Conservation (phyloP, 2,329 filamentous ascomycete species). For the Drechslerella coelobrocha region DNA sequence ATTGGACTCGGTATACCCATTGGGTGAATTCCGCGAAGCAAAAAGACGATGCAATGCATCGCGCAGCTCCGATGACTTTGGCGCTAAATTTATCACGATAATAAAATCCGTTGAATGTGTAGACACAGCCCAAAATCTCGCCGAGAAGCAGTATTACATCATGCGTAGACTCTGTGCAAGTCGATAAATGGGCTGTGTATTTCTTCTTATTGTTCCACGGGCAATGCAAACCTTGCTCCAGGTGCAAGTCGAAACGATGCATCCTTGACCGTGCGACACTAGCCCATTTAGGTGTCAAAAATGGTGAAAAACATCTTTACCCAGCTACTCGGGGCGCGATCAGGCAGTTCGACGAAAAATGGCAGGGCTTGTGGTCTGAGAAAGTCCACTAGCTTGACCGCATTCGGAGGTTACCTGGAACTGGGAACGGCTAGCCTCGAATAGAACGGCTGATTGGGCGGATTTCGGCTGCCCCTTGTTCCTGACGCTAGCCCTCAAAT, state of each 20-base stretch:
- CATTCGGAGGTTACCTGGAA: constrained; percentile 45
- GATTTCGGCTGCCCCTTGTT: constrained; percentile 41
- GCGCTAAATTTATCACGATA: neutral
- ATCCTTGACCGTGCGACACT: constrained; percentile 16
- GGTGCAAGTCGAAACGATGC: constrained; percentile 29
- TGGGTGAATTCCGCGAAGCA: neutral
- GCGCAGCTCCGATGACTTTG: neutral
- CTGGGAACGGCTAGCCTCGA: constrained; percentile 7
- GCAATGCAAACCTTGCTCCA: constrained; percentile 8
- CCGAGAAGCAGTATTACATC: constrained; percentile 46
- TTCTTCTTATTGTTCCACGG: constrained; percentile 15
- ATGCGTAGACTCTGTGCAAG: constrained; percentile 29
- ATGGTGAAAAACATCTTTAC: constrained; percentile 18
- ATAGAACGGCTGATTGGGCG: constrained; percentile 39
- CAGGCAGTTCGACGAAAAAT: constrained; percentile 32
- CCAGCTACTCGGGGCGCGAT: constrained; percentile 23
- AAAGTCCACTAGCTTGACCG: constrained; percentile 30
- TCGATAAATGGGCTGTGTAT: constrained; percentile 16
- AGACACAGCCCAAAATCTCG: constrained; percentile 20
- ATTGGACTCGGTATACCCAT: too few species aligned
- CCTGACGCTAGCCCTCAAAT: constrained; percentile 42
- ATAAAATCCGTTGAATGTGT: neutral
- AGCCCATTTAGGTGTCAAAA: constrained; percentile 14
- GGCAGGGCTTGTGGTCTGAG: constrained; percentile 14
- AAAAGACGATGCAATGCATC: neutral